These are phyloP conservation scores for Lasiodiplodia gonubiensis DNA, from an alignment of 2,329 filamentous ascomycete species.

Conservation along the genomic window DNA sequence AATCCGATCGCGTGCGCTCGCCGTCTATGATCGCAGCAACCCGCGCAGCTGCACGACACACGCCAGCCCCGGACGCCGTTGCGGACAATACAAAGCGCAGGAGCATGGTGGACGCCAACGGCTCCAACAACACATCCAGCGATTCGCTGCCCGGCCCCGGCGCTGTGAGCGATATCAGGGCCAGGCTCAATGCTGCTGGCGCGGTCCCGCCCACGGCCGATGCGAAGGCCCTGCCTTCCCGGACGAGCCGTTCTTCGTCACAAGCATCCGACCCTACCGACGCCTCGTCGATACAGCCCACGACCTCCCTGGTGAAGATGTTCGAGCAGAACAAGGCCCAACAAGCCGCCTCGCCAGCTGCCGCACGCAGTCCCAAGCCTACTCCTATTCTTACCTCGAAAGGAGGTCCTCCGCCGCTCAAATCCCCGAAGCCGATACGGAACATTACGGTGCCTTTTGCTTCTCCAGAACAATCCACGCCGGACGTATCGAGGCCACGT, in stretches of 20 bases:
- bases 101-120: neutral
- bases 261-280: slow-evolving; percentile 51
- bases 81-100: neutral
- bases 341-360: neutral
- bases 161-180: neutral
- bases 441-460: slow-evolving; percentile 25
- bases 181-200: neutral
- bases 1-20: slow-evolving; percentile 51
- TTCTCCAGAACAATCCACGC: neutral
- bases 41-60: slow-evolving; percentile 66
- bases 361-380: slow-evolving; percentile 21
- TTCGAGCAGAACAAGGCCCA: slow-evolving; percentile 62
- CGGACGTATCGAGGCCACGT: slow-evolving; percentile 25
- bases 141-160: slow-evolving; percentile 5
- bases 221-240: neutral
- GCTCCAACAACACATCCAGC: slow-evolving; percentile 4
- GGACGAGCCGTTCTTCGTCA: neutral
- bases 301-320: slow-evolving; percentile 69
- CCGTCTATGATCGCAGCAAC: slow-evolving; percentile 68
- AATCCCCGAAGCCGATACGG: slow-evolving; percentile 51
- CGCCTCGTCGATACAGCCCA: slow-evolving; percentile 65
- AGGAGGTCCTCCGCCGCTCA: slow-evolving; percentile 42
- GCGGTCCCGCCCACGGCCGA: neutral
- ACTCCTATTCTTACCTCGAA: slow-evolving; percentile 35
- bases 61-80: slow-evolving; percentile 46